phyloP scores from a whole-genome alignment of 139 green algal species.

The Chlorella sorokiniana region DNA sequence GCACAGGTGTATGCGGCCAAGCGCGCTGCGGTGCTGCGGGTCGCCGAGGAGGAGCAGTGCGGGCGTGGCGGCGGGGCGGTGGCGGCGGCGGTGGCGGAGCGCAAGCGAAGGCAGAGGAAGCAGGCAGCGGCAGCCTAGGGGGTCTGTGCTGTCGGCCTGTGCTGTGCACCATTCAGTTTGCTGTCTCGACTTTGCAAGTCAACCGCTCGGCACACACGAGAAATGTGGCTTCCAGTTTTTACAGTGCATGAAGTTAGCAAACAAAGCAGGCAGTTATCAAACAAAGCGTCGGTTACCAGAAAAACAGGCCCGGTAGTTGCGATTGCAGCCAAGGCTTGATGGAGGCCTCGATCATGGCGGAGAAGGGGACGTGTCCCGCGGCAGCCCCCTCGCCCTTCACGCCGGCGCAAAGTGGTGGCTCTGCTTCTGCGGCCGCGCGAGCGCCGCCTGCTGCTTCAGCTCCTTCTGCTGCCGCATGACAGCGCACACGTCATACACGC shows the following conservation, averaged over 20 bases:
- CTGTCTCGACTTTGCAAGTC: too few species aligned
- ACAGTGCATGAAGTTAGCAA: too few species aligned
- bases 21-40: conserved; percentile 58
- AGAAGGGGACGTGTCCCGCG: background rate
- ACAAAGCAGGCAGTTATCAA: background rate
- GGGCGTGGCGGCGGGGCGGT: background rate
- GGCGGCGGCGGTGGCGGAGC: background rate
- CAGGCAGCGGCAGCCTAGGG: background rate
- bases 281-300: too few species aligned
- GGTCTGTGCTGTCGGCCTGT: background rate
- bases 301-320: too few species aligned
- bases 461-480: conserved; percentile 64
- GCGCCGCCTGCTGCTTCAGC: conserved; percentile 37
- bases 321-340: too few species aligned
- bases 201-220: too few species aligned
- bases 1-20: conserved; percentile 68
- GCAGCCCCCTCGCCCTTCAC: background rate
- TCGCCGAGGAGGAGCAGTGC: conserved; percentile 49
- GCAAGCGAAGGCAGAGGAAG: conserved; percentile 24
- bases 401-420: conserved; percentile 50
- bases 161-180: background rate
- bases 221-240: too few species aligned
- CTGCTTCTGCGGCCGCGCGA: conserved; percentile 51
- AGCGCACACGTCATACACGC: conserved; percentile 64
- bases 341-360: background rate